phyloP scores from a whole-genome alignment of 2,329 filamentous ascomycete genomes.

The Fusarium udum region DNA sequence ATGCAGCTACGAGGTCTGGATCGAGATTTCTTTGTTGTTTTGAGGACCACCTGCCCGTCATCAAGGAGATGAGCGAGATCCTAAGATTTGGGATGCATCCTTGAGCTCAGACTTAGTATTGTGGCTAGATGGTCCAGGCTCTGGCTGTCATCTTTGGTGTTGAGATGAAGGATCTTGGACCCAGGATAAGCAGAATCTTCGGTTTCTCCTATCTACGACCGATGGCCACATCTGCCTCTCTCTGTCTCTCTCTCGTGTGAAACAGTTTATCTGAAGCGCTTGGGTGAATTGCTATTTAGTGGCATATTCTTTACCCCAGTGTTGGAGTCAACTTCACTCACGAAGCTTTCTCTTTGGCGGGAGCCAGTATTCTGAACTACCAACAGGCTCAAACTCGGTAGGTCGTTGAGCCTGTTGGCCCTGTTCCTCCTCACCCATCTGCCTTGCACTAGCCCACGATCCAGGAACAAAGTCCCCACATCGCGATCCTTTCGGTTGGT shows the following conservation, averaged over 20 bases:
- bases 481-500: too few species aligned
- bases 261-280: rapidly evolving
- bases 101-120: not conserved
- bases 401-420: too few species aligned
- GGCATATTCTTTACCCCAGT: rapidly evolving
- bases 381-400: too few species aligned
- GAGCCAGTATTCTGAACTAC: rapidly evolving
- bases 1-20: not conserved
- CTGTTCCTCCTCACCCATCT: rapidly evolving
- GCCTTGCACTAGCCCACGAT: not conserved
- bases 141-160: rapidly evolving
- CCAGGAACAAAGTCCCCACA: too few species aligned
- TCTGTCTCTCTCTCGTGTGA: not conserved
- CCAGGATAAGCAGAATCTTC: rapidly evolving
- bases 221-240: rapidly evolving
- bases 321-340: not conserved
- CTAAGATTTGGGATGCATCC: not conserved
- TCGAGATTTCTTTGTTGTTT: not conserved
- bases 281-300: rapidly evolving
- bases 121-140: not conserved
- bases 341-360: not conserved
- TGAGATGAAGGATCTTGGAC: rapidly evolving
- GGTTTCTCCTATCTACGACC: rapidly evolving
- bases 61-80: not conserved
- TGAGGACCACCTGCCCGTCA: rapidly evolving